A percentile compares a stretch with the other conserved stretches of the same genome.
Conservation (phyloP, 2,329 filamentous ascomycete genomes). For the Parascedosporium putredinis region DNA sequence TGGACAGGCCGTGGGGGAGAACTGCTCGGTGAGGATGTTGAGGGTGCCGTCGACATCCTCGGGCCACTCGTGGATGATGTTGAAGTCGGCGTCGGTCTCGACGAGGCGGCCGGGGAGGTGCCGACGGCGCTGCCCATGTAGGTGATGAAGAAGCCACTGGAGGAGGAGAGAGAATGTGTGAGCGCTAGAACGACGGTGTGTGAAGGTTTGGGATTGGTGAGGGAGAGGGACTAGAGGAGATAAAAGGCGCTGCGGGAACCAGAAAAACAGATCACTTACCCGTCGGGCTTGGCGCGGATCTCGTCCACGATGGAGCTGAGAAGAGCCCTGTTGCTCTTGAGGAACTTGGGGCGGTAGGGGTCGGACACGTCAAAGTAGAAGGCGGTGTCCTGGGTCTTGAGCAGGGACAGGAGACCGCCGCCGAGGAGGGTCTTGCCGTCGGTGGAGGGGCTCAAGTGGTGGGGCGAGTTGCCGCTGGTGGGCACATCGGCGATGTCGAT, state of each 20-base stretch:
- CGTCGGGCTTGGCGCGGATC: conserved; percentile 52
- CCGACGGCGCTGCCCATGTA: conserved; percentile 51
- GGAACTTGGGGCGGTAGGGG: conserved; percentile 47
- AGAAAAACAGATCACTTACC: too few species aligned
- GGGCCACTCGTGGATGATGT: conserved; percentile 54
- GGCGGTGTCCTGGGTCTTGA: conserved; percentile 51
- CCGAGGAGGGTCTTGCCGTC: conserved; percentile 49
- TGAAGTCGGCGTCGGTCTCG: conserved; percentile 47
- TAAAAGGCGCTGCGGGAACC: too few species aligned
- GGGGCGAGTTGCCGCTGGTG: conserved; percentile 48
- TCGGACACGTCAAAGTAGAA: conserved; percentile 52
- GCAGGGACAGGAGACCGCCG: conserved; percentile 45
- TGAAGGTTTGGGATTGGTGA: too few species aligned
- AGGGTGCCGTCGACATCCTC: conserved; percentile 42
- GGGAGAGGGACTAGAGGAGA: too few species aligned
- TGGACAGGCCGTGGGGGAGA: conserved; percentile 48
- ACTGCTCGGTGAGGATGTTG: conserved; percentile 49
- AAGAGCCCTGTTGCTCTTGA: conserved; percentile 49
- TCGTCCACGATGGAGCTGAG: conserved; percentile 51
- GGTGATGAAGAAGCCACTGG: conserved; percentile 46
- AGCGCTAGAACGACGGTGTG: too few species aligned
- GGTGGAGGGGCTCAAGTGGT: conserved; percentile 42
- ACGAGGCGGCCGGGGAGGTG: conserved; percentile 47
- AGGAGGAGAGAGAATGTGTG: too few species aligned
- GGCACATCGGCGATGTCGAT: conserved; percentile 48